These are phyloP conservation scores for Jaltomata sinuosa DNA, from an alignment of 257 asterid species.

Conservation along the genomic window DNA sequence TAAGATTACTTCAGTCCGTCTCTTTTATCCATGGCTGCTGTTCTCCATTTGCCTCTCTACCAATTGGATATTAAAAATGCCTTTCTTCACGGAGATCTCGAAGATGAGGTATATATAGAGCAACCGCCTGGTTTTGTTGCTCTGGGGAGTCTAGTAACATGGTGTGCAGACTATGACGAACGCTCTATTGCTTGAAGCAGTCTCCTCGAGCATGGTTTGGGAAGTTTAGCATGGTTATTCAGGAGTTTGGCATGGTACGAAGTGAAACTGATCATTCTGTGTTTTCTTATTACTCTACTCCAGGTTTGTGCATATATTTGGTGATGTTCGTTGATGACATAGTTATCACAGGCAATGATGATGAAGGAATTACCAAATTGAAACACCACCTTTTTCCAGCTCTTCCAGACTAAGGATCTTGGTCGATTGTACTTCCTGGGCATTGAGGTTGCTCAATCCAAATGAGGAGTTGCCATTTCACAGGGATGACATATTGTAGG, in stretches of 20 bases:
- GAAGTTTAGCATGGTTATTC: too few species aligned
- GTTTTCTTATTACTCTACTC: background rate
- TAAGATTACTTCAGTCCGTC: background rate
- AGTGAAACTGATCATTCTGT: background rate
- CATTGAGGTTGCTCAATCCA: background rate
- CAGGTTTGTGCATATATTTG: background rate
- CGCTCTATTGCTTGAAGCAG: background rate
- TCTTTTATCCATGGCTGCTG: background rate
- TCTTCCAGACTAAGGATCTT: background rate
- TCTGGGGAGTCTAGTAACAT: background rate
- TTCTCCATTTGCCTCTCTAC: background rate
- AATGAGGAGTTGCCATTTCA: background rate
- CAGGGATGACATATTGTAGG: background rate
- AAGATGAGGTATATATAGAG: background rate
- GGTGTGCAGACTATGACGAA: background rate
- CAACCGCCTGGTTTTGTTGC: background rate
- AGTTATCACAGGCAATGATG: background rate
- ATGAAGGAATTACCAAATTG: background rate
- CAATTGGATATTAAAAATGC: background rate
- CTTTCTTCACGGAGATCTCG: background rate
- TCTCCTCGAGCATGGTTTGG: background rate
- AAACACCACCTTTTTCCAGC: background rate
- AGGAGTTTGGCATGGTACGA: background rate
- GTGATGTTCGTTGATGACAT: too few species aligned
- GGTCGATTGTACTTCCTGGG: background rate